Base-by-base conservation (phyloP, 768 basidiomycete species). In the Candolleomyces aberdarensis region DNA sequence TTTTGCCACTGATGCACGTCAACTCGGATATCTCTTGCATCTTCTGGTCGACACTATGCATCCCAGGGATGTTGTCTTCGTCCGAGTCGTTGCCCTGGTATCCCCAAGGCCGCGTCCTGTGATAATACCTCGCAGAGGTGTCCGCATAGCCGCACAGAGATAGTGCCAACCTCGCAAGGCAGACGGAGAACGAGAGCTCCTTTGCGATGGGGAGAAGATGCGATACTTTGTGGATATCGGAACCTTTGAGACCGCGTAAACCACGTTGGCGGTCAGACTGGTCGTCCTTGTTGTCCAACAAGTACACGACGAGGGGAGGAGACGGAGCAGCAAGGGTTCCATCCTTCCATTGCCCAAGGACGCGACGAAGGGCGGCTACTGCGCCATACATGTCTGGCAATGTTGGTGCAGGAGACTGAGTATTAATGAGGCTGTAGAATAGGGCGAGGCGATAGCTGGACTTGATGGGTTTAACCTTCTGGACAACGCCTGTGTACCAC, bases 401-500 rank as follows among this genome's bases (percentile, higher is more conserved):
- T 49, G 47, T 10, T 22, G 53, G 53, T 9, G 4, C 32, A 36
- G 53, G 53, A 5, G 31, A 19, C 4, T 54, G 19, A 17, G 58
- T 44, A 13, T 77, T 70, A 19, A 78, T 65, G 57, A 79, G 69
- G 57, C 78, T 78, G 68, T 73, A 79, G 0, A 74, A 70, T 4
- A 80, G 71, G 8, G 76, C 76, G 7, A 79, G 72, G 3, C 75
- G 72, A 53, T 75, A 76, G 5, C 79, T 78, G 14, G 70, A 66
- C 3, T 71, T 74, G 53, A 79, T 68, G 10, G 74, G 75, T 59
- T 75, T 76, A 60, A 79, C 69, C 57, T 75, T 74, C 64, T 76
- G 77, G 11, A 62, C 55, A 14, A 77, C 76, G 60, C 75, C 77
- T 15, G 74, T 76, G 61, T 79, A 77, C 76, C 78, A 80, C 9